phyloP scores from a whole-genome alignment of 1,139 yeast genomes.

The Zygosaccharomyces sapae region DNA sequence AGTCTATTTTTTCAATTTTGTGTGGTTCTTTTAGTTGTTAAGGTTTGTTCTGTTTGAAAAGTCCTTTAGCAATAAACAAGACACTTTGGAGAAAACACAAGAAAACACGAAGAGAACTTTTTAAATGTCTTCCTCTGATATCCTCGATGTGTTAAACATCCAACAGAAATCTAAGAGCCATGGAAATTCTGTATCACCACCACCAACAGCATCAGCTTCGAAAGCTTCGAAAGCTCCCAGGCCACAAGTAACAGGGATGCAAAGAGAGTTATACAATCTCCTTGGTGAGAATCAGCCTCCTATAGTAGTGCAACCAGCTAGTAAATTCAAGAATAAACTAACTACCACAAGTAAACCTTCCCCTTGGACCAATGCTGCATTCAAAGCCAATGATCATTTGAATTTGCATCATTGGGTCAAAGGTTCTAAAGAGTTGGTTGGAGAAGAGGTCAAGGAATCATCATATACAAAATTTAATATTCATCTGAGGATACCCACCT shows the following conservation, averaged over 20 bases:
- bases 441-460: constrained; percentile 46
- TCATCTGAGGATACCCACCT: constrained; percentile 62
- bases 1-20: background rate
- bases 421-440: constrained; percentile 51
- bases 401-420: constrained; percentile 81
- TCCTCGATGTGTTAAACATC: constrained; percentile 73
- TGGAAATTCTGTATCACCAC: constrained; percentile 26
- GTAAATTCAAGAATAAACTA: constrained; percentile 62
- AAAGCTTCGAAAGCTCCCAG: constrained; percentile 24
- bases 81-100: background rate
- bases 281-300: constrained; percentile 95
- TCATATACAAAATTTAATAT: constrained; percentile 74
- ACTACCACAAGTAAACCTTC: constrained; percentile 60
- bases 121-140: constrained; percentile 52
- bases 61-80: background rate
- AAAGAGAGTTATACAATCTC: constrained; percentile 80
- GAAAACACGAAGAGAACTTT: background rate
- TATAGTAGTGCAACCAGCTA: constrained; percentile 51
- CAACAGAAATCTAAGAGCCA: constrained; percentile 38
- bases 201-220: constrained; percentile 13
- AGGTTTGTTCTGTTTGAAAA: background rate
- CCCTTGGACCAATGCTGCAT: constrained; percentile 74
- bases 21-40: background rate
- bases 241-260: constrained; percentile 70
- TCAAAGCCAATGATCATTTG: constrained; percentile 54